Percentiles rank a stretch among this genome's conserved stretches.
These are phyloP conservation scores for Tephrocybe sp. DNA, from an alignment of 768 basidiomycete genomes.

Conservation along the genomic window DNA sequence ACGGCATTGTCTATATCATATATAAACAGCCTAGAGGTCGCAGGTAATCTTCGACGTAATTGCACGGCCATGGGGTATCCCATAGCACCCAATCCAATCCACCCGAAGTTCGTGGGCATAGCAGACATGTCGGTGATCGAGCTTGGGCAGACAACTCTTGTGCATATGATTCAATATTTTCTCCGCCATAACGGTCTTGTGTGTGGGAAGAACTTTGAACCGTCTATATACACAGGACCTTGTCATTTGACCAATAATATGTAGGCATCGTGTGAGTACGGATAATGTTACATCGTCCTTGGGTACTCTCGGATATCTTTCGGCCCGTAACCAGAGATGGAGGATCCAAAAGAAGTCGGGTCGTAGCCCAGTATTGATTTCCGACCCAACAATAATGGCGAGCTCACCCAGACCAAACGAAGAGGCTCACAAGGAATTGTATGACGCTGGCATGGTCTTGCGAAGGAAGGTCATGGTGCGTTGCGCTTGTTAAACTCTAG, in stretches of 20 bases:
- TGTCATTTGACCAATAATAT: background rate
- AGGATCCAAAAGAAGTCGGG: background rate
- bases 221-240: background rate
- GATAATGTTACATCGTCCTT: no score
- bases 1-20: slow-evolving; percentile 33
- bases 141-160: no score
- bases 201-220: background rate
- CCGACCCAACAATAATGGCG: slow-evolving; percentile 18
- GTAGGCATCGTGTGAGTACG: no score
- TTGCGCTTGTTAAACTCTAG: background rate
- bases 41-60: slow-evolving; percentile 29
- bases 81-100: slow-evolving; percentile 44
- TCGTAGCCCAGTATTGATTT: background rate
- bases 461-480: slow-evolving; percentile 42
- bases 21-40: slow-evolving; percentile 24
- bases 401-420: slow-evolving; percentile 26
- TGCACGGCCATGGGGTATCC: slow-evolving; percentile 42
- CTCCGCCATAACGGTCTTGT: background rate
- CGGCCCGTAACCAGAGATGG: background rate
- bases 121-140: slow-evolving; percentile 9
- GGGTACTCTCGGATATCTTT: background rate
- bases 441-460: slow-evolving; percentile 38
- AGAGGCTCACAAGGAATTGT: slow-evolving; percentile 38
- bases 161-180: no score
- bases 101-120: slow-evolving; percentile 29